phyloP scores from a whole-genome alignment of 768 basidiomycete species.

The Termitomyces sp. region DNA sequence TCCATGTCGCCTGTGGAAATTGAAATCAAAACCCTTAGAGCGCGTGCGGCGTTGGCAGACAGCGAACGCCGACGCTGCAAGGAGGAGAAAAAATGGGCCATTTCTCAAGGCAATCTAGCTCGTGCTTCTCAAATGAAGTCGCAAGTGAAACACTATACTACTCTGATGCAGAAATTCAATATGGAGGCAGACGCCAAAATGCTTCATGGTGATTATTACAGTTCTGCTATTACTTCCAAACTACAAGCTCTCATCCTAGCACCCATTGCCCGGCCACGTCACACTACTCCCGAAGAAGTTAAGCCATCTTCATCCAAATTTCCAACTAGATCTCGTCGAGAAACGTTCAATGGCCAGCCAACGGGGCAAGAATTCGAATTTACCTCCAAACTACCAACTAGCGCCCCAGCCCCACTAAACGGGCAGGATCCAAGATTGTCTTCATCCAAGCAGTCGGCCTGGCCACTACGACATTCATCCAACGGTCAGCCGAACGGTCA shows the following conservation, averaged over 20 bases:
- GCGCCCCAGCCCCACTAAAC: neutral
- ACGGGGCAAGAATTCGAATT: slow-evolving; percentile 7
- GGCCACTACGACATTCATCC: slow-evolving; percentile 6
- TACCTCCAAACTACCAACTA: neutral
- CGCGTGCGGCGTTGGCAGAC: slow-evolving; percentile 76
- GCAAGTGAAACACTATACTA: slow-evolving; percentile 78
- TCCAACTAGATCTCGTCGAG: slow-evolving; percentile 12
- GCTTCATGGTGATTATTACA: slow-evolving; percentile 48
- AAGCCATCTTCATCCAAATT: slow-evolving; percentile 18
- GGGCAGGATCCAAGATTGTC: slow-evolving; percentile 12
- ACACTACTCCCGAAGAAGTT: slow-evolving; percentile 19
- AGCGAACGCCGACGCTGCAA: slow-evolving; percentile 78
- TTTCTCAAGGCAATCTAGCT: slow-evolving; percentile 70
- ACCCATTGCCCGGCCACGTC: slow-evolving; percentile 13
- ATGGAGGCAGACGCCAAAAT: slow-evolving; percentile 70
- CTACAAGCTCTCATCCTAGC: slow-evolving; percentile 6
- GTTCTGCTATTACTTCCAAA: neutral
- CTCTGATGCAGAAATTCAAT: slow-evolving; percentile 76
- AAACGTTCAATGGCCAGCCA: slow-evolving; percentile 6
- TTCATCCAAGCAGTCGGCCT: slow-evolving; percentile 27
- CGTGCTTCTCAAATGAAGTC: slow-evolving; percentile 77
- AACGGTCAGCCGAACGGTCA: slow-evolving; percentile 1
- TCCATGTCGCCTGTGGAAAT: slow-evolving; percentile 64
- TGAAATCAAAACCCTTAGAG: slow-evolving; percentile 69
- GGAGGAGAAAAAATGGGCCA: slow-evolving; percentile 86